Base-by-base conservation (phyloP, 768 basidiomycete species). In the Coprinopsis cinerea region DNA sequence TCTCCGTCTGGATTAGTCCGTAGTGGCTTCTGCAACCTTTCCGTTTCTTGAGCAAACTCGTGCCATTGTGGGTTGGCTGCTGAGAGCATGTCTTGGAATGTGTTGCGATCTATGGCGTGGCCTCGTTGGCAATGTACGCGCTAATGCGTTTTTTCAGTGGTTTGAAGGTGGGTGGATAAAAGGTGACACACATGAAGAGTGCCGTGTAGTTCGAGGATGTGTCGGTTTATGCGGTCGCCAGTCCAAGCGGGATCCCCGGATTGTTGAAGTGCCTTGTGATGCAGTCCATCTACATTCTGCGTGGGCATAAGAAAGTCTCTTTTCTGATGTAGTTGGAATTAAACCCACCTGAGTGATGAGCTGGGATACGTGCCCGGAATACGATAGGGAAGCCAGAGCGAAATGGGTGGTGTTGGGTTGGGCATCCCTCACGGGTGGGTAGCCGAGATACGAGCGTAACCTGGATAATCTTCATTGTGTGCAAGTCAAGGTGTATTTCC, bases 1-100 rank as follows among this genome's bases (percentile, higher is more conserved):
- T 96, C 93, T 63, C 93, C 93, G 57, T 95, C 93, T 10, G 93
- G 93, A 63, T 95, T 95, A 22, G 88, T 94, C 51, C 89, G 76
- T 1, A 78, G 84, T 48, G 78, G 75, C 37, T 67, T 63, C 3
- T 82, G 80, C 0, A 74, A 75, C 23, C 66, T 66, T 60, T 83
- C 81, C 42, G 86, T 64, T 37, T 85, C 79, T 48, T 85, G 80
- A 15, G 79, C 73, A 57, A 78, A 86, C 4, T 73, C 72, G 52
- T 80, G 80, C 92, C 92, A 95, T 42, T 71, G 67, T 0, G 92
- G 93, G 65, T 95, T 96, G 26, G 79, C 69, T 2, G 65, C 62
- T 18, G 85, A 82, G 26, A 97, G 69, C 67, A 77, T 74, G 22
- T 80, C 74, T 59, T 97, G 93, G 61, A 90, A 97, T 0, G 65